phyloP scores from a whole-genome alignment of 129 eudicot species.

The Flaveria linearis region DNA sequence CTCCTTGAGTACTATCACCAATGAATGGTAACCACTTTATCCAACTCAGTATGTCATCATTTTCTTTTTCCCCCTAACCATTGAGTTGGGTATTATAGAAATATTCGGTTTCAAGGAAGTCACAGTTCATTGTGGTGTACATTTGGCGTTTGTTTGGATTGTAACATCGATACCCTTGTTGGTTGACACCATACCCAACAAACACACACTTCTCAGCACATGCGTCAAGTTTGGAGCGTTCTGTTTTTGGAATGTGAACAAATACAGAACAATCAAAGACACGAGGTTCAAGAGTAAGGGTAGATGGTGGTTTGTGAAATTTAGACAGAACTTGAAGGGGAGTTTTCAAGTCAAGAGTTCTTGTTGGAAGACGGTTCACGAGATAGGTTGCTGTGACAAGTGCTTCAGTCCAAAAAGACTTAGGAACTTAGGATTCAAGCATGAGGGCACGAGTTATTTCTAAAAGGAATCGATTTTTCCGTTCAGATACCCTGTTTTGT shows the following conservation, averaged over 20 bases:
- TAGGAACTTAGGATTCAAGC: neutral
- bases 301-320: neutral
- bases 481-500: neutral
- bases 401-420: neutral
- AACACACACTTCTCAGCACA: neutral
- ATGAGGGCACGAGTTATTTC: neutral
- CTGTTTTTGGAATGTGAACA: neutral
- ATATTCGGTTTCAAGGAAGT: neutral
- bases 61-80: too few relatives aligned
- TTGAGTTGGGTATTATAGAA: neutral
- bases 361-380: neutral
- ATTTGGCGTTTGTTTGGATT: neutral
- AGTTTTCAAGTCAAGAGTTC: neutral
- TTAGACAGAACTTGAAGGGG: neutral
- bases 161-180: neutral
- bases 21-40: too few relatives aligned
- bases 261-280: neutral
- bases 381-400: neutral
- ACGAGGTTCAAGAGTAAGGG: neutral
- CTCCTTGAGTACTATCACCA: too few relatives aligned
- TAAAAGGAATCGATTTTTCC: neutral
- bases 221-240: neutral
- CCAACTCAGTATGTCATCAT: too few relatives aligned
- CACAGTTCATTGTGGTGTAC: neutral
- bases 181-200: neutral